Conservation (phyloP, 176 grass and related monocot species). For the Zizania latifolia region DNA sequence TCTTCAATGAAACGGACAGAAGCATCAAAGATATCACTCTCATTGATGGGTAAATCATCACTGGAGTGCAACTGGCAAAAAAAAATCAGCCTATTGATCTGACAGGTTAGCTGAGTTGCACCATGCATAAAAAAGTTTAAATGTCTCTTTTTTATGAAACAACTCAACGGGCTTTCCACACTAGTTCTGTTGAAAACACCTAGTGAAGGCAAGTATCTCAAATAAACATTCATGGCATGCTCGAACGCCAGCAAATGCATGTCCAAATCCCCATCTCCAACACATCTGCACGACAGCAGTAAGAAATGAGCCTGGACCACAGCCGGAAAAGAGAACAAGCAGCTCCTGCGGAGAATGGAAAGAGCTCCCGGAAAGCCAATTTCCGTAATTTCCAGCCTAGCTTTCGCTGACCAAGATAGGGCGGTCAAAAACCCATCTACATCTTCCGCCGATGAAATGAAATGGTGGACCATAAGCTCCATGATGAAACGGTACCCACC, state of each 20-base stretch:
- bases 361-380: conserved; percentile 17
- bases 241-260: conserved; percentile 16
- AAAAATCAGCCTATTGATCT: conserved; percentile 22
- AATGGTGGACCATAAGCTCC: conserved; percentile 31
- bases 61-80: conserved; percentile 28
- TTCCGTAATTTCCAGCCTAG: background rate
- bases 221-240: conserved; percentile 21
- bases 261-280: background rate
- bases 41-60: conserved; percentile 9
- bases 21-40: background rate
- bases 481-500: background rate
- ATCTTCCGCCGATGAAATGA: conserved; percentile 32
- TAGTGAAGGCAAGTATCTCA: conserved; percentile 17
- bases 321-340: background rate
- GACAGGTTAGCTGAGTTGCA: conserved; percentile 8
- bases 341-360: background rate
- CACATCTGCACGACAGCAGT: conserved; percentile 28
- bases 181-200: conserved; percentile 6
- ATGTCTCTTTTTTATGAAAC: background rate
- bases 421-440: background rate
- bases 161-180: background rate
- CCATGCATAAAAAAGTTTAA: background rate
- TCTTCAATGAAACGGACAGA: conserved; percentile 24
- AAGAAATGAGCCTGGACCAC: conserved; percentile 35
- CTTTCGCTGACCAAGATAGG: conserved; percentile 20